Conservation (phyloP, 2,329 filamentous ascomycete genomes). For the Ophiostoma piceae region DNA sequence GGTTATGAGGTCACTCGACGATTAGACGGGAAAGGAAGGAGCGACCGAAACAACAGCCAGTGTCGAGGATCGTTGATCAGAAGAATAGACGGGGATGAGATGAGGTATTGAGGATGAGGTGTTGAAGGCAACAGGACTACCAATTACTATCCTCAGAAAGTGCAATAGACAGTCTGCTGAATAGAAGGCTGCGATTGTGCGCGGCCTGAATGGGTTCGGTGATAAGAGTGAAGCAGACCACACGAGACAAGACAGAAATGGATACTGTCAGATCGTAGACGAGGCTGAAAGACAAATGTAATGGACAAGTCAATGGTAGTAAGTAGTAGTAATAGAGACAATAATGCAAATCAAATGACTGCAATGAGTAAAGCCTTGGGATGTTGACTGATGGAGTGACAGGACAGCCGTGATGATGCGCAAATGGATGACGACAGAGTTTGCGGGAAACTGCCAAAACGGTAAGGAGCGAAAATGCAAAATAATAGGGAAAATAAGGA, state of each 20-base stretch:
- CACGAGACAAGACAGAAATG: slow-evolving; percentile 6
- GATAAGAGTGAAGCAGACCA: slow-evolving; percentile 6
- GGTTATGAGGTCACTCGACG: not conserved
- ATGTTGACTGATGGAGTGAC: not conserved
- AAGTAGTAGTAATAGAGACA: not conserved
- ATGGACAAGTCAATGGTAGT: not conserved
- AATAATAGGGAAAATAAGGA: slow-evolving; percentile 19
- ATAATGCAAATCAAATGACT: not conserved
- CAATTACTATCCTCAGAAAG: not conserved
- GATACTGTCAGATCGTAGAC: slow-evolving; percentile 6
- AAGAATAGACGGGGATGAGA: not conserved
- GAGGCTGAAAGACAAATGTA: not conserved
- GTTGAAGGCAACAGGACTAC: not conserved
- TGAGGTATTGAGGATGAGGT: not conserved
- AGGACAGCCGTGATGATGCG: slow-evolving; percentile 19
- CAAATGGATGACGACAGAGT: slow-evolving; percentile 23
- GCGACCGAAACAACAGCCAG: not conserved
- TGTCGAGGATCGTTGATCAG: not conserved
- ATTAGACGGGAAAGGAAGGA: slow-evolving; percentile 2
- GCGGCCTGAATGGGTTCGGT: not conserved
- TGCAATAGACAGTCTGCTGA: not conserved
- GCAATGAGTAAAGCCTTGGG: not conserved
- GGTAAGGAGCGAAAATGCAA: slow-evolving; percentile 18
- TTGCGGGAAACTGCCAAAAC: slow-evolving; percentile 15
- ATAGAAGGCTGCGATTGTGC: not conserved